Conservation (phyloP, 2,329 filamentous ascomycete species). For the Bipolaris victoriae region DNA sequence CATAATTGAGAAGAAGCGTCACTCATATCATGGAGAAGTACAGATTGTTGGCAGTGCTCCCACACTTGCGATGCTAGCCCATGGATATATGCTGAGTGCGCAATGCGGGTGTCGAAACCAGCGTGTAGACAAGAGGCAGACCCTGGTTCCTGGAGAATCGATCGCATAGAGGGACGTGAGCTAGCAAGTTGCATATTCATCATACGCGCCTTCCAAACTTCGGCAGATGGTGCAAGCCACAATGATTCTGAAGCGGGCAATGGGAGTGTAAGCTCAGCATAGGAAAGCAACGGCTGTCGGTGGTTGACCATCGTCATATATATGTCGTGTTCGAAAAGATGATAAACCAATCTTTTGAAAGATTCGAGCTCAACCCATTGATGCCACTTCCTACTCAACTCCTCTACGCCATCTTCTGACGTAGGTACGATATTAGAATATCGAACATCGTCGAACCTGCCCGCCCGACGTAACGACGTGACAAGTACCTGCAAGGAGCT, state of each 20-base stretch:
- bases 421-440: background rate
- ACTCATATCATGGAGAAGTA: conserved; percentile 17
- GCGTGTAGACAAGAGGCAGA: conserved; percentile 58
- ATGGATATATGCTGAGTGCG: conserved; percentile 22
- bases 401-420: conserved; percentile 40
- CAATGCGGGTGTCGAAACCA: conserved; percentile 55
- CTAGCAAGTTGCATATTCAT: conserved; percentile 8
- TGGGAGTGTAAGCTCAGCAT: conserved; percentile 69
- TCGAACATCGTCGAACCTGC: conserved; percentile 61
- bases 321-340: conserved; percentile 31
- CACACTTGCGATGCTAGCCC: conserved; percentile 28
- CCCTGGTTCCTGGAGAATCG: conserved; percentile 47
- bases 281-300: conserved; percentile 65
- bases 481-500: conserved; percentile 59
- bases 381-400: conserved; percentile 67
- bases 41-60: conserved; percentile 26
- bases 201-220: conserved; percentile 66
- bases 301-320: conserved; percentile 29
- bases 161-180: conserved; percentile 13
- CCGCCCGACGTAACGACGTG: conserved; percentile 61
- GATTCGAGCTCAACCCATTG: conserved; percentile 68
- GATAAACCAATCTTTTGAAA: conserved; percentile 57
- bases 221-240: conserved; percentile 68
- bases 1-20: conserved; percentile 30
- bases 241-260: conserved; percentile 66